Percentiles rank a stretch among this genome's conserved stretches.
Conservation (phyloP, 768 basidiomycete species). For the Phaffia australis region DNA sequence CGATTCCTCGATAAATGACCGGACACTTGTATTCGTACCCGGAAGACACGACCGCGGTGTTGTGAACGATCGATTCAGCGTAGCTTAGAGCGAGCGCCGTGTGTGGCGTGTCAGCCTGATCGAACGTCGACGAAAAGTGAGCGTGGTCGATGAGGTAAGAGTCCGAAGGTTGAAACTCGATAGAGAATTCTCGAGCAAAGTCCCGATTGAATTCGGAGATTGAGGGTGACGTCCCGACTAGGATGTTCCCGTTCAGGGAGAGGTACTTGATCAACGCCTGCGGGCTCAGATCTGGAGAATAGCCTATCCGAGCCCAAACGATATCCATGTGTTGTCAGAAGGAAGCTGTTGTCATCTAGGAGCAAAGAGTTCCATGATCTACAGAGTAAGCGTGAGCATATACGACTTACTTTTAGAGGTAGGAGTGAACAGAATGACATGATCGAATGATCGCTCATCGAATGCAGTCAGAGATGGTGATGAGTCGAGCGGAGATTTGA, state of each 20-base stretch:
- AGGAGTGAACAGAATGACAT: slow-evolving; percentile 77
- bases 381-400: no score
- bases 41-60: slow-evolving; percentile 34
- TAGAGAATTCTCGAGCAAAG: slow-evolving; percentile 85
- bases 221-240: slow-evolving; percentile 61
- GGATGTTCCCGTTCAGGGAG: slow-evolving; percentile 54
- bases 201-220: slow-evolving; percentile 51
- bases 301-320: slow-evolving; percentile 42
- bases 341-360: background rate
- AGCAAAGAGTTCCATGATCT: background rate
- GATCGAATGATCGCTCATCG: slow-evolving; percentile 64
- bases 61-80: slow-evolving; percentile 54
- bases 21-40: background rate
- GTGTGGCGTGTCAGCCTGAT: slow-evolving; percentile 13
- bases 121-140: slow-evolving; percentile 53
- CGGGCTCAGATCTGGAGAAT: slow-evolving; percentile 64
- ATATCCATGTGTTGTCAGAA: background rate
- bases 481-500: slow-evolving; percentile 69
- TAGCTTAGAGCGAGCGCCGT: slow-evolving; percentile 31
- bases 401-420: slow-evolving; percentile 64
- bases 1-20: slow-evolving; percentile 25
- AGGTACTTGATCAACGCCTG: slow-evolving; percentile 66
- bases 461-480: slow-evolving; percentile 46
- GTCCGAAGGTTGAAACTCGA: slow-evolving; percentile 74
- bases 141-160: slow-evolving; percentile 79